Base-by-base conservation (phyloP, 2,329 filamentous ascomycete species). In the Verticillium klebahnii region DNA sequence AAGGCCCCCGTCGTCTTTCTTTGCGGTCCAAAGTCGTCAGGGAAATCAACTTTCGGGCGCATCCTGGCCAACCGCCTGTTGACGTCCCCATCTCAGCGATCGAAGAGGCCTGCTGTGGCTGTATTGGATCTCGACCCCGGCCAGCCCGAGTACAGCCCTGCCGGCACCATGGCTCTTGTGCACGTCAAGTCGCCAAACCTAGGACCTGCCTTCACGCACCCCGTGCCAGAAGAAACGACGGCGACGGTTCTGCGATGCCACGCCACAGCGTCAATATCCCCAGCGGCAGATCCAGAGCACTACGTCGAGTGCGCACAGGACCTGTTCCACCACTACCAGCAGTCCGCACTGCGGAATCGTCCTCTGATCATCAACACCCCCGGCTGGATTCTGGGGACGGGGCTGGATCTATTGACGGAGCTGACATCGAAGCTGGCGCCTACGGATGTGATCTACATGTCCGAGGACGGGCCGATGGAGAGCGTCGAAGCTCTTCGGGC, bases 31-130 rank as follows among this genome's bases (percentile, higher is more conserved):
- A 90, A 92, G 65, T 87, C 85, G 0, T 86, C 89, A 2, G 90
- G 90, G 2, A 93, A 93, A 69, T 93, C 90, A 1, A 92, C 89
- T 0, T 90, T 93, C 70, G 83, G 85, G 14, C 85, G 84, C 57
- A 73, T 92, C 5, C 76, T 93, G 2, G 75, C 82, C 9, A 93
- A 93, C 69, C 82, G 85, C 12, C 75, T 91, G 9, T 73, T 91
- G n/a, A 89, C 86, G 3, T 54, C 40, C 1, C 23, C 40, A 2
- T 54, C 45, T 3, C 40, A 29, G 15, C 17, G 14, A 11, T n/a
- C 40, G 3, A 59, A 54, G 31, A 45, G 58, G 32, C 29, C 40
- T 32, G 58, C 58, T 25, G 29, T 89, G 31, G 82, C 80, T 60
- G 77, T 89, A n/a, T 80, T 95, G 7, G 91, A 66, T 67, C 79